Base-by-base conservation (phyloP, 306 rosid genomes). In the Rosa chinensis region DNA sequence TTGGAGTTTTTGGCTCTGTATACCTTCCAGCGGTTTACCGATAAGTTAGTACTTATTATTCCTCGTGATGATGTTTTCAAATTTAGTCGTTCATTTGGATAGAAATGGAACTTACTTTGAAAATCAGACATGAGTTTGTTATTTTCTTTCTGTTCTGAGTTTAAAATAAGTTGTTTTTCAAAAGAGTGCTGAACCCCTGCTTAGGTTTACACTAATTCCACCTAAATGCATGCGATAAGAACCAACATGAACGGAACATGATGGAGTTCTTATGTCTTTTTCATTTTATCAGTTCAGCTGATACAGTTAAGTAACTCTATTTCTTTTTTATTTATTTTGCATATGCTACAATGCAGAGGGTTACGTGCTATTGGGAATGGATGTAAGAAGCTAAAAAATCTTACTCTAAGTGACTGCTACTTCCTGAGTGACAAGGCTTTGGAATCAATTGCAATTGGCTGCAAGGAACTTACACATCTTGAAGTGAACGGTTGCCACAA, bases 401-500 rank as follows among this genome's bases (percentile, higher is more conserved):
- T 95, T 81, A 91, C 89, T 81, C 80, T 93, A 66, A 91, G 94
- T 61, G 99, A 96, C 83, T 93, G 99, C 83, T 91, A 88, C 89
- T 89, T 88, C 83, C 86, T 96, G 84, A 90, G 92, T 73, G 98
- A 91, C 85, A 93, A 80, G 79, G 95, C 97, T 50, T 88, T 96
- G 92, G 98, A 96, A 82, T 90, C 94, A 83, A 92, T 96, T 89
- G 97, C 98, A 52, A 77, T 71, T 59, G 98, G 99, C 75, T 96
- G 99, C 84, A 83, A 93, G 89, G 94, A 87, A 80, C 98, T 96
- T 39, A 90, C 90, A 61, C 93, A 96, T 84, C 97, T 96, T 61
- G 97, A 93, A 87, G 92, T 96, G 78, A 91, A 96, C 66, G 99
- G 99, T 45, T 96, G 99, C 88, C 99, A 93, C 87, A 90, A 93